These are phyloP conservation scores for Pilobolus umbonatus DNA, from an alignment of 192 early-diverging fungal genomes.

Conservation along the genomic window DNA sequence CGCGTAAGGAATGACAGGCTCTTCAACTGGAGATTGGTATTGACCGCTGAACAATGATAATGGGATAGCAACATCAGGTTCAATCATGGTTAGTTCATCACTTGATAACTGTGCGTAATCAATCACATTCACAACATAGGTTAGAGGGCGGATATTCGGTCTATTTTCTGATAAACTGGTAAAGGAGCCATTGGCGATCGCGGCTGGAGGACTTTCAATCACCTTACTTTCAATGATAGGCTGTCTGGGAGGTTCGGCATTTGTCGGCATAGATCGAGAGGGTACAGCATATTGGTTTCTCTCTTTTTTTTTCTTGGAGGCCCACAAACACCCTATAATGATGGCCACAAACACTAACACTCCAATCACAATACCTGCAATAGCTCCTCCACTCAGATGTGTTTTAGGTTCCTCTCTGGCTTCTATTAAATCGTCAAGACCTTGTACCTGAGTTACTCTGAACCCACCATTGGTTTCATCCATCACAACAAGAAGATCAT, in stretches of 20 bases:
- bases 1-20: not conserved
- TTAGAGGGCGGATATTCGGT: slow-evolving; percentile 3
- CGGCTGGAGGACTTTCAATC: not conserved
- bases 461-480: too few relatives aligned
- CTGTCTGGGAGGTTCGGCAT: too few relatives aligned
- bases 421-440: too few relatives aligned
- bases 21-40: not conserved
- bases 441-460: too few relatives aligned
- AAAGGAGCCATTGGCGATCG: not conserved
- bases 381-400: too few relatives aligned
- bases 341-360: not conserved
- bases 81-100: not conserved
- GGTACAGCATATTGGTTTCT: not conserved
- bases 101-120: not conserved
- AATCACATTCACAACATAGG: not conserved
- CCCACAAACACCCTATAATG: not conserved
- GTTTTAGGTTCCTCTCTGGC: too few relatives aligned
- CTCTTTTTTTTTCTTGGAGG: not conserved
- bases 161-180: not conserved
- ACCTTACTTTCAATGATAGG: too few relatives aligned
- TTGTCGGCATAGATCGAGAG: too few relatives aligned
- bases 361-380: slow-evolving; percentile 2
- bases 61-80: not conserved
- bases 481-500: too few relatives aligned
- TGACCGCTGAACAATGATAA: not conserved